Evolutionary conservation across 176 grass and related monocot genomes (phyloP), one percentile per base, ranked within the genome.

Genomic region (Carex parvula): DNA sequence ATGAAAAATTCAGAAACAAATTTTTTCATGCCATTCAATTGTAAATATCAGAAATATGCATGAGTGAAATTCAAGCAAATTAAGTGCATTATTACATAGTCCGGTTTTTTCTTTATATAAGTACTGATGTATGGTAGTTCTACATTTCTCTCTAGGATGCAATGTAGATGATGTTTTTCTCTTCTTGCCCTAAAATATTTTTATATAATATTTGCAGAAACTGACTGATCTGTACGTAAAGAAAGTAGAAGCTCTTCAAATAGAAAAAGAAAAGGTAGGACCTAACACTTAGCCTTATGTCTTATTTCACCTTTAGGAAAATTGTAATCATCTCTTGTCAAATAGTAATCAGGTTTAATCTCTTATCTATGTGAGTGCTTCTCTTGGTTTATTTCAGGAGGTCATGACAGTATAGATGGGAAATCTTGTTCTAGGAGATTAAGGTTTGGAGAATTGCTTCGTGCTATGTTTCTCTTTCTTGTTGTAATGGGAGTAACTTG

Each of bases 181-280:
- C 22, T 33, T 20, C 67, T 77, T 56, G 20, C 30, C 46, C 50
- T 77, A 55, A 70, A 18, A 77, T 13, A 30, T 35, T 71, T 85
- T 2, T 91, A 41, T 91, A 41, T 17, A 63, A 81, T 81, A 87
- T 93, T 12, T 90, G 82, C 88, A 98, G 95, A 98, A 94, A 93
- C 70, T 98, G 84, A 98, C 92, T 20, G 95, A 94, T 68, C 80
- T 88, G 82, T 94, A 94, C 89, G 92, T 90, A 84, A 91, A 93
- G 90, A 98, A 90, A 86, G 70, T 94, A 81, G 95, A 98, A 32
- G 41, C 90, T 59, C 64, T 91, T 86, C 90, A 88, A 87, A 91
- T 91, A 82, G 87, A 90, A 24, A 90, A 93, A 30, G 92, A 93
- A 84, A 87, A 94, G 85, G 92, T 88, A 92, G 46, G 63, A 50